phyloP scores from a whole-genome alignment of 768 basidiomycete species.

The Lactarius vividus region DNA sequence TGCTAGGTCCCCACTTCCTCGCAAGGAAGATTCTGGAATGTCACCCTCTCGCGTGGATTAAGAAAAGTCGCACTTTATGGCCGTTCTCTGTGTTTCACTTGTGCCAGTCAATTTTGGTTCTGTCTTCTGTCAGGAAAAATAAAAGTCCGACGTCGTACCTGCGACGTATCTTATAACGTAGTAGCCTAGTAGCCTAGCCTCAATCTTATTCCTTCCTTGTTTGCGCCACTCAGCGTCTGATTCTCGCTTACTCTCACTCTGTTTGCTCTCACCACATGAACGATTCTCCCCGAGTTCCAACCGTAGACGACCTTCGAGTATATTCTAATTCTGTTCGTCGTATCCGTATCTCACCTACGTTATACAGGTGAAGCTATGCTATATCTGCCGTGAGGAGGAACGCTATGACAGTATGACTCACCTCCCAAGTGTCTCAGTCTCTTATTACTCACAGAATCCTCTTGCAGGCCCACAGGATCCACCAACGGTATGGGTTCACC shows the following conservation, averaged over 20 bases:
- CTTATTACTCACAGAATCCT: constrained; percentile 1
- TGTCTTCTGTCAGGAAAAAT: background rate
- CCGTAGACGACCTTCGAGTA: constrained; percentile 36
- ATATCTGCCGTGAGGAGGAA: constrained; percentile 79
- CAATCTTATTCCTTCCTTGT: background rate
- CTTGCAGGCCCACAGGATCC: constrained; percentile 45
- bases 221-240: background rate
- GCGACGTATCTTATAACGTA: constrained; percentile 14
- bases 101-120: constrained; percentile 11
- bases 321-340: background rate
- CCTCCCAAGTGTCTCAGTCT: background rate
- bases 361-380: constrained; percentile 66
- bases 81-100: constrained; percentile 5
- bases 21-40: constrained; percentile 46
- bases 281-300: constrained; percentile 28
- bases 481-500: constrained; percentile 68
- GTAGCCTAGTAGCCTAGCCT: constrained; percentile 2
- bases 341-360: background rate
- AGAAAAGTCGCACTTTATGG: constrained; percentile 34
- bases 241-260: too few relatives aligned
- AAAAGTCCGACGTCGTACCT: constrained; percentile 3
- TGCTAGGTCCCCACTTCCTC: constrained; percentile 54
- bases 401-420: constrained; percentile 41
- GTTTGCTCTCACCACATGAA: background rate
- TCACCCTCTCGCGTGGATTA: constrained; percentile 51